phyloP scores from a whole-genome alignment of 768 basidiomycete species.

The Pholiota conissans region DNA sequence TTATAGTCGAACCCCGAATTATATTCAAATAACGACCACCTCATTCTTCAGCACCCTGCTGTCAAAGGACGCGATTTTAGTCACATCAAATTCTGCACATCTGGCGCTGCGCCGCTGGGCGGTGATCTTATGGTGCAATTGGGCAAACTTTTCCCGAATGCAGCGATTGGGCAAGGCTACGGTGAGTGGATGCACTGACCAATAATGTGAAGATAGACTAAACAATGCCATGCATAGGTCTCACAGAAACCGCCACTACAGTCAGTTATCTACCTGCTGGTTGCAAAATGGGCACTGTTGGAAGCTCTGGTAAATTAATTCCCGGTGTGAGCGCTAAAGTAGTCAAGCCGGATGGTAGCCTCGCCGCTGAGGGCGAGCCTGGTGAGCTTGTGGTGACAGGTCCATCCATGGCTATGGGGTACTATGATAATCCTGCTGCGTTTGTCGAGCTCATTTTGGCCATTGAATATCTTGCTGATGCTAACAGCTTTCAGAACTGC shows the following conservation, averaged over 20 bases:
- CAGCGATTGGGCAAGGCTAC: constrained; percentile 65
- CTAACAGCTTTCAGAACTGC: constrained; percentile 45
- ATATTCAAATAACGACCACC: neutral
- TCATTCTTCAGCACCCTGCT: constrained; percentile 45
- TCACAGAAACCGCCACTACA: constrained; percentile 64
- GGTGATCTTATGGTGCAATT: constrained; percentile 51
- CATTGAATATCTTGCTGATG: neutral
- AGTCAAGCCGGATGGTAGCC: constrained; percentile 55
- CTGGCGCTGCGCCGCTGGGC: constrained; percentile 65
- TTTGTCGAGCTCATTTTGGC: constrained; percentile 28
- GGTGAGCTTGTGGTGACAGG: constrained; percentile 64
- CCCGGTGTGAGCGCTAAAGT: constrained; percentile 59
- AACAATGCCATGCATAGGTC: constrained; percentile 35
- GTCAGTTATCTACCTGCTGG: constrained; percentile 45
- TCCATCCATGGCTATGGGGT: constrained; percentile 61
- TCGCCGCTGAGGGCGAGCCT: constrained; percentile 55
- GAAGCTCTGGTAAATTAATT: constrained; percentile 57
- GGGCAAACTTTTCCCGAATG: constrained; percentile 52
- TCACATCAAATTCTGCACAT: constrained; percentile 52
- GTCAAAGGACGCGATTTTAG: constrained; percentile 49
- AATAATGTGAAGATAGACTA: neutral
- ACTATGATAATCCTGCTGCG: constrained; percentile 60
- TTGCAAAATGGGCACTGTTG: constrained; percentile 47
- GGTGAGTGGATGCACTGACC: constrained; percentile 30
- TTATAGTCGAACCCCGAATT: neutral